Evolutionary conservation across 1,139 yeast genomes (phyloP).

Genomic region (Candida pseudoviswanathii): DNA sequence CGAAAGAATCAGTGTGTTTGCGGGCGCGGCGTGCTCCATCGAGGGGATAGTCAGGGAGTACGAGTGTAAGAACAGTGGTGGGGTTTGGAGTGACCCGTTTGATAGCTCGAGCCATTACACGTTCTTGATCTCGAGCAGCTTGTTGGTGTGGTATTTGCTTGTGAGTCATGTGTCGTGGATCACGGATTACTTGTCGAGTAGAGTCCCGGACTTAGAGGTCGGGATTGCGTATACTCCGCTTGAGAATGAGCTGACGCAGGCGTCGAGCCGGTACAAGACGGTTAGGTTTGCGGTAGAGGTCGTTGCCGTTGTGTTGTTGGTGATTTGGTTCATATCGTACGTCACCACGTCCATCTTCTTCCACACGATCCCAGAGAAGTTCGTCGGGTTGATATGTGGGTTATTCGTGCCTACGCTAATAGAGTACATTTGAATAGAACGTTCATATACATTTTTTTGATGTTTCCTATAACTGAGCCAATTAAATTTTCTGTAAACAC

Average conservation of each 20-base stretch:
- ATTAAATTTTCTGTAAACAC: constrained; percentile 26
- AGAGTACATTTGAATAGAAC: constrained; percentile 8
- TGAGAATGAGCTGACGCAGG: background rate
- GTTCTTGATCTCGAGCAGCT: constrained; percentile 50
- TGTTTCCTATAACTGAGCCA: background rate
- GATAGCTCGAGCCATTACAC: constrained; percentile 69
- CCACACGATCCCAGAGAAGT: constrained; percentile 60
- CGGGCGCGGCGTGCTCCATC: constrained; percentile 45
- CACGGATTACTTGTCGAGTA: constrained; percentile 15
- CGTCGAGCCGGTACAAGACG: background rate
- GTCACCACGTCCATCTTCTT: constrained; percentile 60
- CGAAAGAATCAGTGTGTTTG: constrained; percentile 39
- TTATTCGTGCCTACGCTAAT: constrained; percentile 35
- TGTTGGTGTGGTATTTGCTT: constrained; percentile 44
- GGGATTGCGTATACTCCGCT: background rate
- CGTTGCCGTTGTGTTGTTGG: constrained; percentile 15
- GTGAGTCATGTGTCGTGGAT: constrained; percentile 6
- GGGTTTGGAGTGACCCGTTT: constrained; percentile 57
- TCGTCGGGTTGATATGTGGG: constrained; percentile 54
- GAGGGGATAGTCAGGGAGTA: constrained; percentile 9
- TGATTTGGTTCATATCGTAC: constrained; percentile 49
- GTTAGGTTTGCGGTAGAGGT: constrained; percentile 5
- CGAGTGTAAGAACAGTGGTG: constrained; percentile 23
- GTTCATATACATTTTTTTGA: background rate
- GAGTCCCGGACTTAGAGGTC: constrained; percentile 8